A percentile compares a stretch with the other conserved stretches of the same genome.
Conservation (phyloP, 1,139 yeast species). For the Candida tetrigidarum region DNA sequence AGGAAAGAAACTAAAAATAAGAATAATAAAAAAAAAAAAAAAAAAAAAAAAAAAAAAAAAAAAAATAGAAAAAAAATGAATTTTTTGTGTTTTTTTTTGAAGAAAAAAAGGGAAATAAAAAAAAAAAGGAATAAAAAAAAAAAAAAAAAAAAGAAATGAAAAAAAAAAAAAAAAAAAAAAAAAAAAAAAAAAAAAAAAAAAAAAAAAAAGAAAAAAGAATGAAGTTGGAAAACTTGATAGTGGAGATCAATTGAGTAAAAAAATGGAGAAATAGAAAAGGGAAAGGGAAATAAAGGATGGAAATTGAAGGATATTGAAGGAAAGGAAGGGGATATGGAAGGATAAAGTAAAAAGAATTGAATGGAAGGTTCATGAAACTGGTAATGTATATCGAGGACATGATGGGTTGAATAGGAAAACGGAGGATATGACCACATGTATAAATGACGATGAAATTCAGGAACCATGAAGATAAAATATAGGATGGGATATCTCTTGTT, state of each 20-base stretch:
- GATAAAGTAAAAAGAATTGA: slow-evolving; percentile 6
- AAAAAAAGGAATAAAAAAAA: neutral
- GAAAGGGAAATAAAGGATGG: slow-evolving; percentile 13
- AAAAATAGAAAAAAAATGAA: too few relatives aligned
- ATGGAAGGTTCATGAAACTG: slow-evolving; percentile 6
- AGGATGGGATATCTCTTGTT: neutral
- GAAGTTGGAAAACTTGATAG: slow-evolving; percentile 4
- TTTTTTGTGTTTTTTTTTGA: too few relatives aligned
- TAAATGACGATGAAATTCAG: neutral
- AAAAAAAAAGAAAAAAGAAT: slow-evolving; percentile 7
- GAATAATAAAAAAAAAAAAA: too few relatives aligned
- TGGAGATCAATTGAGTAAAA: too few relatives aligned
- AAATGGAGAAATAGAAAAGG: slow-evolving; percentile 7
- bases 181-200: slow-evolving; percentile 8
- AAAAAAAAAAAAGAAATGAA: slow-evolving; percentile 7
- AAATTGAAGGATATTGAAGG: slow-evolving; percentile 4
- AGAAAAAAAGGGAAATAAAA: slow-evolving; percentile 10
- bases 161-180: slow-evolving; percentile 11
- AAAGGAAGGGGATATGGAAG: slow-evolving; percentile 11
- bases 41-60: too few relatives aligned
- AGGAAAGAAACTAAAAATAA: neutral
- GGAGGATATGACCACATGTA: neutral
- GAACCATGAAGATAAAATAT: neutral
- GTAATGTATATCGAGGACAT: slow-evolving; percentile 7
- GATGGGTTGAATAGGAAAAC: slow-evolving; percentile 2